phyloP scores from a whole-genome alignment of 768 basidiomycete species.

The Candolleomyces aberdarensis region DNA sequence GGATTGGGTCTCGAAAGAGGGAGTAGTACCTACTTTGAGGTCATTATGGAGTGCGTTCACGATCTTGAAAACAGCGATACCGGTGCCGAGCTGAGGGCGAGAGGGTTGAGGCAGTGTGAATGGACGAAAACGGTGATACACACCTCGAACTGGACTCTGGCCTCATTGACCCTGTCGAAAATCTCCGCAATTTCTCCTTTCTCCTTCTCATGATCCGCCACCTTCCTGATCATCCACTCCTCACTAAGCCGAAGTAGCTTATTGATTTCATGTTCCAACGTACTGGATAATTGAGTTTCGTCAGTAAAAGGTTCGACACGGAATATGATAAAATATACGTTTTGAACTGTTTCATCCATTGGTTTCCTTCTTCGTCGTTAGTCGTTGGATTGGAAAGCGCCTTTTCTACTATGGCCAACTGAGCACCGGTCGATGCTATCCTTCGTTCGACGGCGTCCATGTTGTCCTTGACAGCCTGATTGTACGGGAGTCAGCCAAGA shows the following conservation, averaged over 20 bases:
- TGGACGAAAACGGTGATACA: neutral
- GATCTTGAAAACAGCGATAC: neutral
- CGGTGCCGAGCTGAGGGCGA: neutral
- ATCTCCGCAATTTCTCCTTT: constrained; percentile 2
- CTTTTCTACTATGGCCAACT: neutral
- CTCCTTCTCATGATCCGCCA: constrained; percentile 5
- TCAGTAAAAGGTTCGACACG: neutral
- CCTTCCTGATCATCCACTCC: neutral
- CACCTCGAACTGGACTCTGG: constrained; percentile 7
- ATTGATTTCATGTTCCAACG: neutral
- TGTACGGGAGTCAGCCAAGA: neutral
- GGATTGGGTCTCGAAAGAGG: neutral
- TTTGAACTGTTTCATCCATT: neutral
- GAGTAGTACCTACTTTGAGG: neutral
- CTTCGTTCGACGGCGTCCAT: neutral
- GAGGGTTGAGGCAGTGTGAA: neutral
- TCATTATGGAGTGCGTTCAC: neutral
- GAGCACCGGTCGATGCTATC: neutral
- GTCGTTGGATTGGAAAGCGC: neutral
- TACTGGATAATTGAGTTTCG: neutral
- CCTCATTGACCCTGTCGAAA: constrained; percentile 1
- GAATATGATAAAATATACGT: neutral
- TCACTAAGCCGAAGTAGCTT: neutral
- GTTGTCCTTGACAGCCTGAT: neutral
- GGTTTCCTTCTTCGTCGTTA: neutral